Conservation (phyloP, 2,329 filamentous ascomycete species). For the Fusarium nurragi region DNA sequence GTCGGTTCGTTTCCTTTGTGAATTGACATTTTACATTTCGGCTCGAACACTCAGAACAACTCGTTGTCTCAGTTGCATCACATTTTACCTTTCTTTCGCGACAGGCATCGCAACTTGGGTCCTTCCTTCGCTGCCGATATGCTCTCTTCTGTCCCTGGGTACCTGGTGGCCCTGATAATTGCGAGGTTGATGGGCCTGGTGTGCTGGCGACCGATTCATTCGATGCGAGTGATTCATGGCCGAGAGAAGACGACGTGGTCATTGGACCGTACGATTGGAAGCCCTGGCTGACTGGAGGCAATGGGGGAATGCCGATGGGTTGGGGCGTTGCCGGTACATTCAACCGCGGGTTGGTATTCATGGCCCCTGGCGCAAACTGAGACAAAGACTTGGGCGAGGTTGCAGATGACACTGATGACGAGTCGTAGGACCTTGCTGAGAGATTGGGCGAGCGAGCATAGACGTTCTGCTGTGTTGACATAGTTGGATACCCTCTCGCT, state of each 20-base stretch:
- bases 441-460: conserved; percentile 70
- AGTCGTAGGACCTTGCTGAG: conserved; percentile 70
- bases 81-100: conserved; percentile 88
- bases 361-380: conserved; percentile 62
- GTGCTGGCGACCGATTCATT: conserved; percentile 66
- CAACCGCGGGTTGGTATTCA: conserved; percentile 62
- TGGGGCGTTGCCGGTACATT: conserved; percentile 61
- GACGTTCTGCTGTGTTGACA: conserved; percentile 65
- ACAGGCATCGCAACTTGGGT: conserved; percentile 97
- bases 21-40: conserved; percentile 98
- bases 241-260: conserved; percentile 59
- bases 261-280: conserved; percentile 66
- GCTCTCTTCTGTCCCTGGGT: conserved; percentile 84
- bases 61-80: conserved; percentile 94
- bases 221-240: conserved; percentile 69
- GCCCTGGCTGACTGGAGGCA: conserved; percentile 58
- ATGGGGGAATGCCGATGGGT: conserved; percentile 62
- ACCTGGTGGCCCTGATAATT: conserved; percentile 54
- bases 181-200: conserved; percentile 54
- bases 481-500: conserved; percentile 44
- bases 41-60: conserved; percentile 97
- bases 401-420: conserved; percentile 69
- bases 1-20: conserved; percentile 96
- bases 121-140: conserved; percentile 93
- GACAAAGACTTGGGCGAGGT: conserved; percentile 66